Evolutionary conservation across 257 asterid species (phyloP), one percentile per base, ranked within the genome.

Genomic region (Verbena officinalis): DNA sequence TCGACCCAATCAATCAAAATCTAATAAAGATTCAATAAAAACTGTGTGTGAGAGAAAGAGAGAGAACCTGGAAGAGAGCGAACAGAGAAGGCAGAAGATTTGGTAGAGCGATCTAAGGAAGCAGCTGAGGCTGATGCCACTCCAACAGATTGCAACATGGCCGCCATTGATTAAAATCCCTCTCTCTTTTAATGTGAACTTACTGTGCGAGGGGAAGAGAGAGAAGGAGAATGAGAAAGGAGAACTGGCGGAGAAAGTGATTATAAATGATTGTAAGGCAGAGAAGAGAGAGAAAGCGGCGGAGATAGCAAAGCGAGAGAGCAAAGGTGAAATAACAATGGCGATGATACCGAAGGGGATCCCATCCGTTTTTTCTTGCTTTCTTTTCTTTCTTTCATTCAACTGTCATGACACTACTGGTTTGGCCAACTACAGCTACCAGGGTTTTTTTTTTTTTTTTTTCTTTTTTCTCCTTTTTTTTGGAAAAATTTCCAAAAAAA

Each of bases 101-200:
- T 85, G 66, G 39, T 52, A 30, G 83, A 76, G 68, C 76, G 86
- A 73, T 84, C 83, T 13, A 81, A 58, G 44, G 67, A 54, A 58
- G 68, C 12, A 49, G 70, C 71, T 15, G 86, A 77, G 14, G 74
- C 70, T 51, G 86, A 76, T 15, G 83, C 76, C 48, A 76, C 83
- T 46, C 86, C 86, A 59, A 74, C 55, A 9, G 86, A 68, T 44
- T 75, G 89, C 77, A 80, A 66, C 71, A 75, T 73, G 42, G 80
- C 76, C 50, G 86, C 88, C 91, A 84, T 84, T 46, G 72, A 55
- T 31, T 16, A 15, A 34, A 72, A 43, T 31, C 61, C 11, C 61
- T 66, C 55, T 52, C 55, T 45, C 36, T 38, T 5, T 15, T 7
- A 4, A 15, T 4, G 22, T 24, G 15, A 5, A 17, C 4, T 6